Percentiles rank a stretch among this genome's conserved stretches.
These are phyloP conservation scores for Hemileccinum rubropunctum DNA, from an alignment of 768 basidiomycete genomes.

Conservation along the genomic window DNA sequence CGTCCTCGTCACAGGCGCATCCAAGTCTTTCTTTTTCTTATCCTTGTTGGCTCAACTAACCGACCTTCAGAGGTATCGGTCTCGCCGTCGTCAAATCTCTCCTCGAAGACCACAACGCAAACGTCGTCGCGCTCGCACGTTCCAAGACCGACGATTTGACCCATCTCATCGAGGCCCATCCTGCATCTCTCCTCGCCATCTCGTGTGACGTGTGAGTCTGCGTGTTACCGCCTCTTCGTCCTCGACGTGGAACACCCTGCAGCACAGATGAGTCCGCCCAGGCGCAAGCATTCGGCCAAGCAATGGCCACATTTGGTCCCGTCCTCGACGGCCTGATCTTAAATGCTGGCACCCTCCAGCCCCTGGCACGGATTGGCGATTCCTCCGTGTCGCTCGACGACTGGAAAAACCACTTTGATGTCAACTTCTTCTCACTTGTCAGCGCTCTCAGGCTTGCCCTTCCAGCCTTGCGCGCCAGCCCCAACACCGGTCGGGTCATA, in stretches of 20 bases:
- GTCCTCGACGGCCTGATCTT: constrained; percentile 74
- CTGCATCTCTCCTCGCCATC: constrained; percentile 46
- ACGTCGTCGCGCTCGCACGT: constrained; percentile 77
- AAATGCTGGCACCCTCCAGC: constrained; percentile 80
- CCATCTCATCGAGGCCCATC: constrained; percentile 42
- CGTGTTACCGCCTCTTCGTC: not conserved
- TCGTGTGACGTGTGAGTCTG: constrained; percentile 74
- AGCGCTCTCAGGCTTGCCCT: constrained; percentile 63
- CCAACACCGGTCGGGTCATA: constrained; percentile 62
- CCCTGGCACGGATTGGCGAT: constrained; percentile 58
- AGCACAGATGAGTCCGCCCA: constrained; percentile 62
- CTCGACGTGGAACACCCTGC: constrained; percentile 4
- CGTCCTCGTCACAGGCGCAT: constrained; percentile 83
- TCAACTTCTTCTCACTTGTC: constrained; percentile 86
- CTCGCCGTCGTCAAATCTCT: constrained; percentile 72
- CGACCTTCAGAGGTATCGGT: constrained; percentile 62
- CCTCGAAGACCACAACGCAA: constrained; percentile 56
- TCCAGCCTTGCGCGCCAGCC: constrained; percentile 63
- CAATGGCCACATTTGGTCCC: constrained; percentile 51
- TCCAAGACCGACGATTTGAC: constrained; percentile 62
- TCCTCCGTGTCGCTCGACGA: constrained; percentile 46
- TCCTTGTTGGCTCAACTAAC: constrained; percentile 3
- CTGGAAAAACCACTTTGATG: constrained; percentile 76
- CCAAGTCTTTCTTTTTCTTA: constrained; percentile 42
- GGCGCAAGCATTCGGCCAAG: constrained; percentile 52